Conservation (phyloP, 768 basidiomycete genomes). For the Sistotremastrum suecicum region DNA sequence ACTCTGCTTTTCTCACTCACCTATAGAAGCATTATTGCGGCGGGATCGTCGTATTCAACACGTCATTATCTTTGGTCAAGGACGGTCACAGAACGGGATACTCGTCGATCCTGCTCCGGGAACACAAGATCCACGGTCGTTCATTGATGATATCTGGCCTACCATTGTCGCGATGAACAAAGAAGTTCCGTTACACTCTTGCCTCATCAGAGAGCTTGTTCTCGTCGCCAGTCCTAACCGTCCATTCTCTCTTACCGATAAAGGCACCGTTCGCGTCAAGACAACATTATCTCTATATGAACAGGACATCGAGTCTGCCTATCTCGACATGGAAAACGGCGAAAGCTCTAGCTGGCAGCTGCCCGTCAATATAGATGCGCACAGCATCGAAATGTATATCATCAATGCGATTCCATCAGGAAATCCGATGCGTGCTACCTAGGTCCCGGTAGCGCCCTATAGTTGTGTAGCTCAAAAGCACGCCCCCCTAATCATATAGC, state of each 20-base stretch:
- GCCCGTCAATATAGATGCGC: too few relatives aligned
- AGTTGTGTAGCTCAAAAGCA: too few relatives aligned
- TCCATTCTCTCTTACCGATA: slow-evolving; percentile 12
- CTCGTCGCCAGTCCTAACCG: slow-evolving; percentile 10
- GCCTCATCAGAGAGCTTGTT: slow-evolving; percentile 13
- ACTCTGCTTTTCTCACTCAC: too few relatives aligned
- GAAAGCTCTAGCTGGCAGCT: too few relatives aligned
- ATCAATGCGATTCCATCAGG: too few relatives aligned
- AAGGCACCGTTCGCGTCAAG: slow-evolving; percentile 5
- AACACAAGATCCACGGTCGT: slow-evolving; percentile 1
- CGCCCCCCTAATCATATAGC: too few relatives aligned
- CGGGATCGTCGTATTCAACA: slow-evolving; percentile 9
- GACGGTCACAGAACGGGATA: slow-evolving; percentile 13
- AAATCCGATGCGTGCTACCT: too few relatives aligned
- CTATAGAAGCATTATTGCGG: slow-evolving; percentile 11
- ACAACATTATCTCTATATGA: slow-evolving; percentile 2
- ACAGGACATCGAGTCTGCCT: too few relatives aligned
- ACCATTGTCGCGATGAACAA: slow-evolving; percentile 13
- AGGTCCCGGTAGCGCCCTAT: too few relatives aligned
- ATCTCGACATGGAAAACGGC: too few relatives aligned
- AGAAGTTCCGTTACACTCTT: slow-evolving; percentile 14
- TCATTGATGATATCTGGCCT: slow-evolving; percentile 11
- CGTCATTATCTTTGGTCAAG: slow-evolving; percentile 14
- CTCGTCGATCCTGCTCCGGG: slow-evolving; percentile 7
- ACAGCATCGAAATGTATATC: too few relatives aligned